Evolutionary conservation across 257 asterid genomes (phyloP).

Genomic region (Penstemon newberryi): DNA sequence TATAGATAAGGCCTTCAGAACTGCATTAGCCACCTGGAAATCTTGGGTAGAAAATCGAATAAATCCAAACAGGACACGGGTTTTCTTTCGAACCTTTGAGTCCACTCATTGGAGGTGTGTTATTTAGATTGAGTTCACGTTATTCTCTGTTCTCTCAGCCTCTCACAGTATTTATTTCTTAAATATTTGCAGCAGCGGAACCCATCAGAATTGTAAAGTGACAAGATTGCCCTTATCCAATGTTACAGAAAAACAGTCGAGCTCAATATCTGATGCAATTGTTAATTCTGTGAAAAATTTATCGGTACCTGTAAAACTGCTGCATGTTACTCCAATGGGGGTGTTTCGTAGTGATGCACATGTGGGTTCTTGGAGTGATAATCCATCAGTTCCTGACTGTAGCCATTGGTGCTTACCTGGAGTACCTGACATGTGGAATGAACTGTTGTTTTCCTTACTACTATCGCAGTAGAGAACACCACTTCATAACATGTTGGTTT

Average conservation of each 20-base stretch:
- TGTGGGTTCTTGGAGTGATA: constrained; percentile 77
- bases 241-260: constrained; percentile 45
- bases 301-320: constrained; percentile 50
- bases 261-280: constrained; percentile 59
- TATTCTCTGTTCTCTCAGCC: not conserved
- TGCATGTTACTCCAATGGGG: constrained; percentile 80
- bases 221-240: constrained; percentile 52
- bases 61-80: constrained; percentile 60
- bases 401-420: constrained; percentile 99
- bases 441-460: constrained; percentile 58
- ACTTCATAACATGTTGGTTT: constrained; percentile 24
- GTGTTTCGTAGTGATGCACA: constrained; percentile 76
- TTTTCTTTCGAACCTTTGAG: constrained; percentile 84
- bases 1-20: constrained; percentile 58
- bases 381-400: constrained; percentile 80
- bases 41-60: constrained; percentile 71
- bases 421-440: constrained; percentile 88
- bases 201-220: constrained; percentile 65
- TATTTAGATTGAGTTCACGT: not conserved
- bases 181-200: constrained; percentile 41
- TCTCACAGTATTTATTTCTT: constrained; percentile 8
- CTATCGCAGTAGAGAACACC: constrained; percentile 30
- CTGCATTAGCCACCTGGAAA: constrained; percentile 74
- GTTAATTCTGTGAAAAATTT: constrained; percentile 41
- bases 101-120: constrained; percentile 90